A percentile compares a stretch with the other conserved stretches of the same genome.
Evolutionary conservation across 2,329 filamentous ascomycete species (phyloP).

Genomic region (Penicillium sp.): DNA sequence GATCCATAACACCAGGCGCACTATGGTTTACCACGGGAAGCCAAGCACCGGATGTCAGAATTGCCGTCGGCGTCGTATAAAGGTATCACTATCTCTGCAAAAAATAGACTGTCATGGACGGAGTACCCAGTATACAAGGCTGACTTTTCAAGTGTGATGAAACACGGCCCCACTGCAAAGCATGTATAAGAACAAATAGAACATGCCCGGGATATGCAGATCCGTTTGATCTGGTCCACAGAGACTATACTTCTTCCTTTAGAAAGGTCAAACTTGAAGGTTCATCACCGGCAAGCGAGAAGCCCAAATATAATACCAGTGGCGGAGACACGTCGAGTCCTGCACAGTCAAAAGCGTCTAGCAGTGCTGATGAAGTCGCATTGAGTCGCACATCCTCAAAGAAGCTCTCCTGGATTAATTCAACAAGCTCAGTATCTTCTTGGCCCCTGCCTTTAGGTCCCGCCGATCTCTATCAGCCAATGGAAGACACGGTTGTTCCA

Average conservation of each 20-base stretch:
- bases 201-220: conserved; percentile 34
- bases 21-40: conserved; percentile 35
- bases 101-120: no score
- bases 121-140: neutral
- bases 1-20: neutral
- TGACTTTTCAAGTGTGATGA: conserved; percentile 33
- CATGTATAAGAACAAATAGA: conserved; percentile 32
- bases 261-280: neutral
- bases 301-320: neutral
- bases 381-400: neutral
- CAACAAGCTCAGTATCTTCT: neutral
- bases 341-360: neutral
- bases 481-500: conserved; percentile 32
- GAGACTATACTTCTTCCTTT: conserved; percentile 28
- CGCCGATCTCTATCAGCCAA: conserved; percentile 20
- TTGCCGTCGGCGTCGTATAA: conserved; percentile 35
- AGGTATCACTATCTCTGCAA: conserved; percentile 21
- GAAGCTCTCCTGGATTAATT: neutral
- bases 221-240: conserved; percentile 33
- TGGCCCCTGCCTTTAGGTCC: conserved; percentile 14
- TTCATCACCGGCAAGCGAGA: neutral
- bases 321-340: neutral
- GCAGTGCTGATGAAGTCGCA: neutral
- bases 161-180: conserved; percentile 33
- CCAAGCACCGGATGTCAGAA: conserved; percentile 33